A percentile compares a stretch with the other conserved stretches of the same genome.
Evolutionary conservation across 495 filamentous ascomycete genomes (phyloP).

Genomic region (Halenospora varia): DNA sequence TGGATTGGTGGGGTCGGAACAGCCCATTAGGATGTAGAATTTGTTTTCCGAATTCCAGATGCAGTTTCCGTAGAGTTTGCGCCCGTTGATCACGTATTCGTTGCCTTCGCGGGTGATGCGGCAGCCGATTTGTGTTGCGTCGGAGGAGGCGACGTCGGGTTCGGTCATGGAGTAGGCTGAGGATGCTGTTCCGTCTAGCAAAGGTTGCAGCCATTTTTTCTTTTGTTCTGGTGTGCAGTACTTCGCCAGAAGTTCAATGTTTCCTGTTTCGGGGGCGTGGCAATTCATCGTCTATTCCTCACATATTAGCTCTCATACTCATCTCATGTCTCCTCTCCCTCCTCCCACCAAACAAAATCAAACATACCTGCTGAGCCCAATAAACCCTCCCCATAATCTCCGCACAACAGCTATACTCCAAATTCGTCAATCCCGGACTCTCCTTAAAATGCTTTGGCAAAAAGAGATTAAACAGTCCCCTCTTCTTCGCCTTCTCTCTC

Average conservation of each 20-base stretch:
- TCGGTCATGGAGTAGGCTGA: slow-evolving; percentile 40
- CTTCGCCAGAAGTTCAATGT: slow-evolving; percentile 40
- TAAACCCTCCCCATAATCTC: slow-evolving; percentile 39
- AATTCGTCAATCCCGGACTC: slow-evolving; percentile 36
- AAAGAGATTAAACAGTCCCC: slow-evolving; percentile 37
- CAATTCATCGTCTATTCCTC: slow-evolving; percentile 37
- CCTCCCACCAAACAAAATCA: background rate
- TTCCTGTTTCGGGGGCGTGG: slow-evolving; percentile 39
- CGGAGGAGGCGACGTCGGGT: slow-evolving; percentile 35
- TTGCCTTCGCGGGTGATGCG: slow-evolving; percentile 31
- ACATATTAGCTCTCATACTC: background rate
- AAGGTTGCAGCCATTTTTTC: slow-evolving; percentile 35
- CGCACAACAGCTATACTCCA: slow-evolving; percentile 37
- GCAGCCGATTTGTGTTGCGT: slow-evolving; percentile 35
- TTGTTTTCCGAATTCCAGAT: slow-evolving; percentile 31
- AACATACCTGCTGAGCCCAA: slow-evolving; percentile 33
- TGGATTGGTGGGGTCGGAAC: slow-evolving; percentile 34
- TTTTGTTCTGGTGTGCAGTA: slow-evolving; percentile 39
- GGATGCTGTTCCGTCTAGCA: slow-evolving; percentile 32
- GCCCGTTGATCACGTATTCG: slow-evolving; percentile 35
- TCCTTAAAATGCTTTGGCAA: slow-evolving; percentile 36
- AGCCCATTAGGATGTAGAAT: slow-evolving; percentile 41
- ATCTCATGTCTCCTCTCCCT: background rate
- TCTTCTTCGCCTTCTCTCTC: slow-evolving; percentile 33
- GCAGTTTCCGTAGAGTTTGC: slow-evolving; percentile 37